Base-by-base conservation (phyloP, 495 filamentous ascomycete genomes). In the Neurospora pannonica region DNA sequence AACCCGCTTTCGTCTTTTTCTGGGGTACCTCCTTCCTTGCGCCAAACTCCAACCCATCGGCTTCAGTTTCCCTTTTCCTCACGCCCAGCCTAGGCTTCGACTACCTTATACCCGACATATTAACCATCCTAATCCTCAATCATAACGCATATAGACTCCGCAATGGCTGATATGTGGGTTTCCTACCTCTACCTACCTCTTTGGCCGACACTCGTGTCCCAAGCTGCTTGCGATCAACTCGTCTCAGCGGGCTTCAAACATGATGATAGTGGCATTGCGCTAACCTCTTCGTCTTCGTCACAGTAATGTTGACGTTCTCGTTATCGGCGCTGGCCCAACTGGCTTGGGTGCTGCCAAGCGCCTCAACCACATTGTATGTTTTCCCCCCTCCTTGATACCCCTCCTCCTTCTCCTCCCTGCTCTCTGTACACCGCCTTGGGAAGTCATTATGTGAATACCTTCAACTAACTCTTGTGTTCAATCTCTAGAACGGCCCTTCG, bases 261-360 rank as follows among this genome's bases (percentile, higher is more conserved):
- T 77, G 72, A 34, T 15, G 15, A 67, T 34, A 31, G n/a, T 48
- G 11, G 15, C 24, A 34, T 15, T 67, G 54, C 13, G 75, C 81
- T 83, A 67, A 82, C 75, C 9, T 70, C 34, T 13, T 46, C 60
- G 0, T 5, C 67, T 21, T 21, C 37, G 43, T 48, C 43, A 9
- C 69, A 97, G 94, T 82, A 90, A 92, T 75, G 94, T 99, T 82
- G 97, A 99, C 85, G 91, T 99, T 77, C 93, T 99, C 79, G 91
- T 99, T 85, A 98, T 99, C 88, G 96, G 96, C 78, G 96, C 96
- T 84, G 96, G 96, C 78, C 96, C 96, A 74, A 98, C 96, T 78
- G 96, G 96, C 78, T 88, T 98, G 77, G 96, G 96, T 86, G 96
- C 96, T 79, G 96, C 95, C 72, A 99, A 99, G 88, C 92, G 96